Evolutionary conservation across 1,139 yeast species (phyloP).

Genomic region (Geotrichum phurueaensis): DNA sequence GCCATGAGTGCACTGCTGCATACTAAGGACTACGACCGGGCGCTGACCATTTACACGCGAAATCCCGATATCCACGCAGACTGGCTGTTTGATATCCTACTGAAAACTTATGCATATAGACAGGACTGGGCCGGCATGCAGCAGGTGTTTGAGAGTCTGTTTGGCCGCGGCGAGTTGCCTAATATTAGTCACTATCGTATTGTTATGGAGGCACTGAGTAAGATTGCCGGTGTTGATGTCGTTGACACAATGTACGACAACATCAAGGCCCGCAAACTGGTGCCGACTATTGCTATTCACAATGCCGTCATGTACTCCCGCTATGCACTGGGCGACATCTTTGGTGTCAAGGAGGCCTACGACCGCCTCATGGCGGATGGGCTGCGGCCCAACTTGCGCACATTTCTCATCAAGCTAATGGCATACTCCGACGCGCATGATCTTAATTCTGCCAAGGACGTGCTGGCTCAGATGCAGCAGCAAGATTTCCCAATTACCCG

Average conservation of each 20-base stretch:
- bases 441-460: constrained; percentile 30
- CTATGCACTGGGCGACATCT: constrained; percentile 43
- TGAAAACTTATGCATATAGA: constrained; percentile 44
- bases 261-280: constrained; percentile 41
- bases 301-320: constrained; percentile 44
- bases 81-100: constrained; percentile 27
- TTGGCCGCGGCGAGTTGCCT: constrained; percentile 53
- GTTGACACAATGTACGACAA: constrained; percentile 50
- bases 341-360: constrained; percentile 43
- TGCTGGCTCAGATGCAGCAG: constrained; percentile 28
- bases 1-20: constrained; percentile 43
- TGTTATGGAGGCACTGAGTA: constrained; percentile 58
- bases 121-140: constrained; percentile 59
- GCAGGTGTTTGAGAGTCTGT: constrained; percentile 55
- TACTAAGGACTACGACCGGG: constrained; percentile 41
- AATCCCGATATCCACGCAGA: constrained; percentile 30
- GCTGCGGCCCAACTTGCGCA: constrained; percentile 32
- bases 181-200: constrained; percentile 54
- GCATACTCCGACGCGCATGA: constrained; percentile 31
- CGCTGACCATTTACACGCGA: constrained; percentile 38
- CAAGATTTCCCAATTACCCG: constrained; percentile 26
- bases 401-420: constrained; percentile 28
- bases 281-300: constrained; percentile 46
- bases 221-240: constrained; percentile 49
- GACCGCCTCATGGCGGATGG: constrained; percentile 38